Evolutionary conservation across 352 stramenopile species (phyloP), one percentile per base, ranked within the genome.

Genomic region (Globisporangium mamillatum): DNA sequence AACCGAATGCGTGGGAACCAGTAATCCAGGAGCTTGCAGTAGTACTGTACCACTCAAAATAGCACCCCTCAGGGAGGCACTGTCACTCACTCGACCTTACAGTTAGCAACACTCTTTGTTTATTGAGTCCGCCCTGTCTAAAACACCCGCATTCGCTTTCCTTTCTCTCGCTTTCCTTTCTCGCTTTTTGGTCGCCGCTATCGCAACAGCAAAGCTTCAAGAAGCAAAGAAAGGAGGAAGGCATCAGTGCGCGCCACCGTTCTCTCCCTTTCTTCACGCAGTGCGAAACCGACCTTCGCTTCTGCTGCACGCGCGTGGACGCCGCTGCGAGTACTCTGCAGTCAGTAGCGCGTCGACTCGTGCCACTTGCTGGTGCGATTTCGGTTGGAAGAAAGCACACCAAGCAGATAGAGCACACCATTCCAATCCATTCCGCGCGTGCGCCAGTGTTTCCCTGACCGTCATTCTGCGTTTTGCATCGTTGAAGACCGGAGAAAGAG

Each of bases 121-220:
- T 62, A 50, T 62, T 62, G n/a, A 27, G 56, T 62, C 56, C 12
- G 44, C 18, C 41, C 44, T 52, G 44, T 52, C 44, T 22, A 52
- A 52, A 52, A 52, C 44, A 52, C 44, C 44, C 6, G 6, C 44
- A 52, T 24, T 52, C 18, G 27, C 7, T 44, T 20, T 38, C n/a
- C 7, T 44, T 20, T 38, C n/a, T 60, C 54, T 60, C 27, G 25
- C 55, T 61, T 38, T 60, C 27, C 8, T 60, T 24, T 62, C 32
- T 38, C 27, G 20, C 20, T 24, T 24, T 62, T 62, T 50, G 56
- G 32, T 62, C 32, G 32, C 7, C 4, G 32, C 56, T 24, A 24
- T 20, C 10, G 9, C 10, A 48, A 24, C 16, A 9, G 16, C 29
- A 61, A 61, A 64, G 59, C 59, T 65, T 65, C 60, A 65, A 65